Evolutionary conservation across 1,284 basidiomycete genomes (phyloP).

Genomic region (Microbotryum silenes-acaulis): DNA sequence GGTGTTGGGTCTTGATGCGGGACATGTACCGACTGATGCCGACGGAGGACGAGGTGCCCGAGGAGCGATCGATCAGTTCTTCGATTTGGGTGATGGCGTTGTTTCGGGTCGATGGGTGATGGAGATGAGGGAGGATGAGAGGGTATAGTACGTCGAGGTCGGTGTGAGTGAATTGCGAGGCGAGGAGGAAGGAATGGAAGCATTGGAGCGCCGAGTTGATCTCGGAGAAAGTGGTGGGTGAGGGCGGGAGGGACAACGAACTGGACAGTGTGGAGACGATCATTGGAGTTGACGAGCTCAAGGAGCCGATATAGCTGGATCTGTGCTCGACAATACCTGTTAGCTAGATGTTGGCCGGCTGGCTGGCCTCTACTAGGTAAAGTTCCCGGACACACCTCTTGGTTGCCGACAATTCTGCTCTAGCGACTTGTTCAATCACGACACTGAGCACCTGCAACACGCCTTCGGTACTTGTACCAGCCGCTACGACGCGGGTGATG

Average conservation of each 20-base stretch:
- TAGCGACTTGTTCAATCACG: constrained; percentile 34
- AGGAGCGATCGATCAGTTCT: constrained; percentile 30
- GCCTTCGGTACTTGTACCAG: constrained; percentile 24
- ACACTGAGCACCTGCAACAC: constrained; percentile 31
- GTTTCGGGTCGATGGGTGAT: constrained; percentile 14
- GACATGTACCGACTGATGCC: constrained; percentile 30
- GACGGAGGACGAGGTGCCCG: constrained; percentile 15
- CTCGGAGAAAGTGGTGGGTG: constrained; percentile 7
- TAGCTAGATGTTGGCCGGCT: constrained; percentile 18
- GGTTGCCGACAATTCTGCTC: constrained; percentile 34
- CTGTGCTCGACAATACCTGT: constrained; percentile 15
- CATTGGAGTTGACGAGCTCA: constrained; percentile 25
- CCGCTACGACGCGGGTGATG: constrained; percentile 28
- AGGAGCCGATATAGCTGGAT: constrained; percentile 26
- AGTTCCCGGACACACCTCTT: constrained; percentile 23
- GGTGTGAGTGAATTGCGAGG: constrained; percentile 26
- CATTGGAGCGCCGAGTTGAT: constrained; percentile 18
- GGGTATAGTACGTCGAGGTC: constrained; percentile 31
- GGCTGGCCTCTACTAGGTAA: neutral
- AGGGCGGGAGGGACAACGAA: constrained; percentile 12
- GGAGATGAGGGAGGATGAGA: constrained; percentile 26
- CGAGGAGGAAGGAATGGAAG: constrained; percentile 25
- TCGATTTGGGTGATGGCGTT: constrained; percentile 32
- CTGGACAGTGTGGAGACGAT: constrained; percentile 27
- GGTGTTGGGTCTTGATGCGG: constrained; percentile 12